Evolutionary conservation across 2,329 filamentous ascomycete species (phyloP), one percentile per base, ranked within the genome.

Genomic region (Colletotrichum destructivum): DNA sequence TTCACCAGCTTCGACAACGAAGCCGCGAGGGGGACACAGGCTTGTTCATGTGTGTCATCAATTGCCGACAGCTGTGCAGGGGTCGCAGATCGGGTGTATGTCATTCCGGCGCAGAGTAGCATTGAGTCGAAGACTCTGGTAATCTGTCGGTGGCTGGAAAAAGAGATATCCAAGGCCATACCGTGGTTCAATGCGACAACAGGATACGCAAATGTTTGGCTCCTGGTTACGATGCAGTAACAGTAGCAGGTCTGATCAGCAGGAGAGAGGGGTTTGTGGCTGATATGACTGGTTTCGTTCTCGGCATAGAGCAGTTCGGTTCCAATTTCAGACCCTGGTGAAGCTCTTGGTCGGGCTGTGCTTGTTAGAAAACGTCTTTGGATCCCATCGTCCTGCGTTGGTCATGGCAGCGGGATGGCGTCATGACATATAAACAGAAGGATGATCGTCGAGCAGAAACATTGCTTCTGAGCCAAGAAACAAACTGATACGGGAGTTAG

Each of bases 271-370:
- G 46, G 46, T 16, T 57, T 35, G 23, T 23, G 15, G 66, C 66
- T 63, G 54, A 47, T 44, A 18, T 59, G 54, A 35, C 44, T n/a
- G 62, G 62, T 64, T 54, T 60, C 61, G 62, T 44, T 18, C n/a
- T 54, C 31, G 8, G 46, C 9, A 26, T 12, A 46, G 51, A 59
- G 23, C 54, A 60, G 35, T 15, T 54, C 49, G 35, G 66, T 31
- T 57, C 26, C 7, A 57, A 13, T 3, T 15, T 46, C 62, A 57
- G 52, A 59, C 62, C 26, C 8, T n/a, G 31, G n/a, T 51, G 54
- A 65, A 52, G 54, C n/a, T 54, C 66, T 69, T 69, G 62, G 66
- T 54, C 12, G 38, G 66, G 66, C 66, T 66, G 66, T 69, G 66
- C 61, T 21, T 69, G 66, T 69, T 12, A 54, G 54, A 66, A 26